Evolutionary conservation across 108 stramenopile genomes (phyloP), one percentile per base, ranked within the genome.

Genomic region (Mediolabrus comicus): DNA sequence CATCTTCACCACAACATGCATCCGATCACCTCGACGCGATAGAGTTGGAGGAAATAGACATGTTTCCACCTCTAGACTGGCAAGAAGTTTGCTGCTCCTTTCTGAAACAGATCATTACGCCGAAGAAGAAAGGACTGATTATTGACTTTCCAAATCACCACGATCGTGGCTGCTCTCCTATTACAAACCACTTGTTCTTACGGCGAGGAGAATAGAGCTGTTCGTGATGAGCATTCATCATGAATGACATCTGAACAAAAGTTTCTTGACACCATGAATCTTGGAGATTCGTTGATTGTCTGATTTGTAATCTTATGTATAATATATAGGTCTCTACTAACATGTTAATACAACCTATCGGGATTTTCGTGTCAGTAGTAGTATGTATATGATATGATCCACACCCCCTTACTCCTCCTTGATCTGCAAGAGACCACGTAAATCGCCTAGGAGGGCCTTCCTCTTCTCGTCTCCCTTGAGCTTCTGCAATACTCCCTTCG

Each of bases 401-500:
- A 5, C 0, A 22, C 22, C 22, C 19, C 5, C 46, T 49, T 49
- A 49, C 46, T 24, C 46, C 46, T 72, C 64, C 13, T 77, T 67
- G 41, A 79, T 71, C 8, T 79, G 38, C 27, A 73, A 35, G n/a
- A 84, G 57, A 16, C 65, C 75, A 10, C 71, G 29, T 26, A 84
- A 46, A 41, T 80, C 75, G 3, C 77, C 62, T 17, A 84, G 39
- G 16, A 70, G 63, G 11, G 84, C 80, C 63, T 79, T 75, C 22
- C 77, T 35, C 60, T 74, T 81, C 59, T 84, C 84, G 13, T 81
- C 69, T 17, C 72, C 72, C 24, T 62, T 59, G 14, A 86, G 65
- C 26, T 81, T 81, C 36, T 82, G 62, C 36, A 82, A 57, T 3
- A 69, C 67, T 14, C 81, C 86, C 54, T 82, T 86, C 12, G 72